Conservation (phyloP, 345 rosid genomes). For the Gossypium mustelinum region DNA sequence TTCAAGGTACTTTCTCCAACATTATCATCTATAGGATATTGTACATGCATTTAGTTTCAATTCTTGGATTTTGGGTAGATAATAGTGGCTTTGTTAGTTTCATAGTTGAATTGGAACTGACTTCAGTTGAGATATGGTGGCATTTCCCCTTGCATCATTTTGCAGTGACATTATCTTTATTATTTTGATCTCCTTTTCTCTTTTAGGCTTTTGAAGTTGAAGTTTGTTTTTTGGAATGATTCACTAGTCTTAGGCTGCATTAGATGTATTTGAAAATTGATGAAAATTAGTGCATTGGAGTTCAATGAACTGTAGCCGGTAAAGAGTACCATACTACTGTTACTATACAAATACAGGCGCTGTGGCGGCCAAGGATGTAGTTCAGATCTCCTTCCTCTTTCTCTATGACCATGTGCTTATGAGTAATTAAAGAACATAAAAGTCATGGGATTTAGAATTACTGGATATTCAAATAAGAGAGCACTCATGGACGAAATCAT, state of each 20-base stretch:
- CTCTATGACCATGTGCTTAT: background rate
- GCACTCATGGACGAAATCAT: background rate
- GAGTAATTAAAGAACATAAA: background rate
- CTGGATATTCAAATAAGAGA: background rate
- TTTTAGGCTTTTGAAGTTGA: too few species aligned
- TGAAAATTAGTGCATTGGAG: too few species aligned
- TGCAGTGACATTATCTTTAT: too few species aligned
- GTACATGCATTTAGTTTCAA: background rate
- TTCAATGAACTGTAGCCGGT: too few species aligned
- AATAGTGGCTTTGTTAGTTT: background rate
- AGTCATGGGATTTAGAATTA: background rate
- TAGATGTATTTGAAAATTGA: too few species aligned
- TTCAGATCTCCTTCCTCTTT: background rate
- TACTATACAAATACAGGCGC: too few species aligned
- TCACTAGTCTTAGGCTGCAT: too few species aligned
- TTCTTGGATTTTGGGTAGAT: background rate
- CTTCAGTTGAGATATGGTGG: background rate
- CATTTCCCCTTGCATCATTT: background rate
- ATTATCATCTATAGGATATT: background rate
- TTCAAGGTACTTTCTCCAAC: conserved; percentile 41
- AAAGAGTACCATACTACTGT: too few species aligned
- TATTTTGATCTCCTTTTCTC: too few species aligned
- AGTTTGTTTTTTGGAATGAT: too few species aligned
- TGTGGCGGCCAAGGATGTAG: background rate
- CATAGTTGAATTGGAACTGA: background rate